These are phyloP conservation scores for Monosporozyma servazzii DNA, from an alignment of 805 yeast species.

Conservation along the genomic window DNA sequence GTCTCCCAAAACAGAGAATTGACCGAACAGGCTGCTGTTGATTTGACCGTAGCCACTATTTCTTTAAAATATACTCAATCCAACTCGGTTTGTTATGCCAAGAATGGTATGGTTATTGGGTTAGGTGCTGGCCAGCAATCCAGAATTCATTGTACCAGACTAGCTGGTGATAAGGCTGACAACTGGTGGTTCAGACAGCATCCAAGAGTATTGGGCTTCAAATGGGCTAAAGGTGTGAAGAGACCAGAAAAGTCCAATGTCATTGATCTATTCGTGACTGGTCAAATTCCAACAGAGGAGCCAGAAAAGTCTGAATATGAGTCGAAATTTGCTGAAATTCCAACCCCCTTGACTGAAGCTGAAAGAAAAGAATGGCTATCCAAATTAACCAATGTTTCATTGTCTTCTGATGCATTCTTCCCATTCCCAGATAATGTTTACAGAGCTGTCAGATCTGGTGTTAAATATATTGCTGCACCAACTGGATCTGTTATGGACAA, in stretches of 20 bases:
- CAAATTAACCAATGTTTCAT: conserved; percentile 74
- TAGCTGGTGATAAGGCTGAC: conserved; percentile 98
- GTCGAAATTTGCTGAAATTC: conserved; percentile 75
- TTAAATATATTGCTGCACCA: conserved; percentile 90
- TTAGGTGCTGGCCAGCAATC: conserved; percentile 99
- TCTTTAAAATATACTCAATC: conserved; percentile 98
- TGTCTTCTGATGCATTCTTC: conserved; percentile 97
- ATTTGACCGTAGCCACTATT: conserved; percentile 91
- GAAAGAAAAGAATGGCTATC: conserved; percentile 83
- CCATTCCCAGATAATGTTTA: conserved; percentile 99
- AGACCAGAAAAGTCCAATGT: conserved; percentile 98
- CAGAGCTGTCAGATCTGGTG: conserved; percentile 95
- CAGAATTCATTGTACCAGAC: conserved; percentile 95
- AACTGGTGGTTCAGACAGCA: conserved; percentile 99
- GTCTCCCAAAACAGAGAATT: conserved; percentile 77
- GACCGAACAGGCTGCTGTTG: conserved; percentile 86
- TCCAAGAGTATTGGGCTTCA: conserved; percentile 82
- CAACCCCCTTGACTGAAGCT: conserved; percentile 67
- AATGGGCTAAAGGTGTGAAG: conserved; percentile 97
- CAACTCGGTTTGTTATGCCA: conserved; percentile 95
- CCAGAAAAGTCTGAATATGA: conserved; percentile 91
- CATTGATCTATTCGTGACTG: conserved; percentile 84
- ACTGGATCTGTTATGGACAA: conserved; percentile 96
- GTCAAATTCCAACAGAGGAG: conserved; percentile 82
- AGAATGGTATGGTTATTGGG: conserved; percentile 97